Evolutionary conservation across 2,329 filamentous ascomycete genomes (phyloP), one percentile per base, ranked within the genome.

Genomic region (Xylaria sp.): DNA sequence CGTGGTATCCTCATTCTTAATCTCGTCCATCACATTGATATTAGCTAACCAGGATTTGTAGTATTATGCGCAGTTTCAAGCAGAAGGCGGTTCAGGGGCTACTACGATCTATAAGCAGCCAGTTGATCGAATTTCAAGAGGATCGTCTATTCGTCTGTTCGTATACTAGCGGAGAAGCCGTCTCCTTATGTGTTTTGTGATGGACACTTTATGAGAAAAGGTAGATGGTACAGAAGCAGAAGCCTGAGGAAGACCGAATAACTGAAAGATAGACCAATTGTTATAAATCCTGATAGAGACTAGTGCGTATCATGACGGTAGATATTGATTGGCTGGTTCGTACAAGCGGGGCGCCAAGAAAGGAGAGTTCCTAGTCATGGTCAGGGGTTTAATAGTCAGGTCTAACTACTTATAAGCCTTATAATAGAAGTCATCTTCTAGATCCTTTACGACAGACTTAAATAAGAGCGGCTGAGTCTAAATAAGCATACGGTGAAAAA

Each of bases 271-370:
- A 60, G 29, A 50, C 58, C 9, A 51, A n/a, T 60, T n/a, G 44
- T 27, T 44, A 48, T 42, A 29, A 59, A 37, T 44, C 44, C 35
- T 63, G 2, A 35, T 37, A 8, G 18, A 51, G 29, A 35, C 59
- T 23, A 48, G 21, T 42, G 44, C 12, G 29, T 18, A 25, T 53
- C 10, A 57, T 29, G 32, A 9, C 10, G 1, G 27, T 37, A 29
- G 27, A 42, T 58, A 2, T 37, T 67, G 67, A 74, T 78, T 76
- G 73, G 73, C 60, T 67, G 12, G 67, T 72, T 75, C 71, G 72
- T 76, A 75, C 70, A 76, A 42, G 66, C 60, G 73, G 71, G 48
- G 61, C 50, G 23, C 59, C 60, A 32, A 59, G 53, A 44, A 44
- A 60, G 59, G 35, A 60, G 58, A 55, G 13, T 27, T 13, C 48